A percentile compares a stretch with the other conserved stretches of the same genome.
These are phyloP conservation scores for Pisolithus tinctorius DNA, from an alignment of 768 basidiomycete genomes.

Conservation along the genomic window DNA sequence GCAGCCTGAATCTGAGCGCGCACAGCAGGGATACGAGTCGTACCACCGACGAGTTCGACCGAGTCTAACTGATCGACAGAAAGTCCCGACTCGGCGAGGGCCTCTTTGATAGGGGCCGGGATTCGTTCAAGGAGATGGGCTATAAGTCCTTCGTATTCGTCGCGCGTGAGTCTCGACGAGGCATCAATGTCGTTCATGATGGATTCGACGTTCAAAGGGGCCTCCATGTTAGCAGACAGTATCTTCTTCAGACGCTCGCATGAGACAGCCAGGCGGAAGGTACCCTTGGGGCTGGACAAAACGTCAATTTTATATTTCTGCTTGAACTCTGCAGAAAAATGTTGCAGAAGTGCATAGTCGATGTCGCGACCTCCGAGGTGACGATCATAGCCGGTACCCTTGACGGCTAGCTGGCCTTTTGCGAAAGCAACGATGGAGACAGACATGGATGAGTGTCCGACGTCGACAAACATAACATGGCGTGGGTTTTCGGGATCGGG, in stretches of 20 bases:
- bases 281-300: slow-evolving; percentile 81
- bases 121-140: slow-evolving; percentile 71
- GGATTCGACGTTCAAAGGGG: slow-evolving; percentile 88
- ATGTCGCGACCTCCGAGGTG: slow-evolving; percentile 96
- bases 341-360: slow-evolving; percentile 81
- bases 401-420: slow-evolving; percentile 87
- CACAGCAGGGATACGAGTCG: slow-evolving; percentile 89
- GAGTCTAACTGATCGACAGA: slow-evolving; percentile 81
- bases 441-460: slow-evolving; percentile 89
- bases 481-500: slow-evolving; percentile 77
- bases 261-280: slow-evolving; percentile 80
- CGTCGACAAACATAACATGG: slow-evolving; percentile 90
- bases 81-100: slow-evolving; percentile 74
- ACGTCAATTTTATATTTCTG: slow-evolving; percentile 98
- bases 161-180: slow-evolving; percentile 75
- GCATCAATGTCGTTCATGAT: slow-evolving; percentile 97
- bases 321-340: slow-evolving; percentile 92
- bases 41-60: slow-evolving; percentile 90
- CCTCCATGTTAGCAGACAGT: slow-evolving; percentile 87
- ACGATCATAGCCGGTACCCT: slow-evolving; percentile 83
- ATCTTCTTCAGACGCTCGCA: slow-evolving; percentile 97
- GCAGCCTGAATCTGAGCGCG: slow-evolving; percentile 79
- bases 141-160: slow-evolving; percentile 77
- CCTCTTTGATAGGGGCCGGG: slow-evolving; percentile 65
- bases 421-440: slow-evolving; percentile 87